Conservation (phyloP, 2,329 filamentous ascomycete genomes). For the Aspergillus flavus region DNA sequence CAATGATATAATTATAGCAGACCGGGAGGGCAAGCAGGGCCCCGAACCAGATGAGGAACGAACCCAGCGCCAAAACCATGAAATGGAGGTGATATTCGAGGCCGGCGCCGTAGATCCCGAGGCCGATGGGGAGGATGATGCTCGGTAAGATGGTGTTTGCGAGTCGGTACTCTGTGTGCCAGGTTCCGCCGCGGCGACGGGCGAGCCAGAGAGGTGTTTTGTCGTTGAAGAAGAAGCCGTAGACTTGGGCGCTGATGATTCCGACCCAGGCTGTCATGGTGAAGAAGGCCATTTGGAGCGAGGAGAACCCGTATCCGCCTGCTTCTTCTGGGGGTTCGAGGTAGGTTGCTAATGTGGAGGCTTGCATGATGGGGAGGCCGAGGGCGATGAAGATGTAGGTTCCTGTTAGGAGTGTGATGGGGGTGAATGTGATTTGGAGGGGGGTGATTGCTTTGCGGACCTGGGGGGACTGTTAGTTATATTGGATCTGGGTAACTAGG, state of each 20-base stretch:
- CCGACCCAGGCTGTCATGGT: conserved; percentile 48
- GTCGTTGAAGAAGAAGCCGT: conserved; percentile 44
- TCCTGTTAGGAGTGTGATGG: conserved; percentile 43
- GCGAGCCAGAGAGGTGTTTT: conserved; percentile 40
- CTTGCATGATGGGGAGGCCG: conserved; percentile 39
- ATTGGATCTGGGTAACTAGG: conserved; percentile 7
- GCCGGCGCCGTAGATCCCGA: conserved; percentile 41
- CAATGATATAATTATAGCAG: conserved; percentile 30
- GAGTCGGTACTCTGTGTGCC: conserved; percentile 40
- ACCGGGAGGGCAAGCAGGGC: conserved; percentile 31
- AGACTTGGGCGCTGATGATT: conserved; percentile 38
- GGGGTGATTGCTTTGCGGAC: conserved; percentile 25
- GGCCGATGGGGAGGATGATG: conserved; percentile 32
- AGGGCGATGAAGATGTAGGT: conserved; percentile 42
- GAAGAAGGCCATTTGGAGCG: conserved; percentile 43
- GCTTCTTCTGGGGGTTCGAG: conserved; percentile 33
- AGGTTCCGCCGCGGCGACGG: conserved; percentile 30
- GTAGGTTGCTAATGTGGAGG: conserved; percentile 42
- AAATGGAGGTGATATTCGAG: conserved; percentile 47
- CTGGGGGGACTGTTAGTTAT: conserved; percentile 16
- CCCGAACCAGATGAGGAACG: conserved; percentile 45
- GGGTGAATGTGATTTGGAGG: conserved; percentile 35
- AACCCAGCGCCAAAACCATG: conserved; percentile 43
- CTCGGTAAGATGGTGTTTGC: conserved; percentile 26
- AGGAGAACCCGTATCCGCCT: conserved; percentile 48